These are phyloP conservation scores for Otatea glauca DNA, from an alignment of 176 grass and related monocot genomes.

Conservation along the genomic window DNA sequence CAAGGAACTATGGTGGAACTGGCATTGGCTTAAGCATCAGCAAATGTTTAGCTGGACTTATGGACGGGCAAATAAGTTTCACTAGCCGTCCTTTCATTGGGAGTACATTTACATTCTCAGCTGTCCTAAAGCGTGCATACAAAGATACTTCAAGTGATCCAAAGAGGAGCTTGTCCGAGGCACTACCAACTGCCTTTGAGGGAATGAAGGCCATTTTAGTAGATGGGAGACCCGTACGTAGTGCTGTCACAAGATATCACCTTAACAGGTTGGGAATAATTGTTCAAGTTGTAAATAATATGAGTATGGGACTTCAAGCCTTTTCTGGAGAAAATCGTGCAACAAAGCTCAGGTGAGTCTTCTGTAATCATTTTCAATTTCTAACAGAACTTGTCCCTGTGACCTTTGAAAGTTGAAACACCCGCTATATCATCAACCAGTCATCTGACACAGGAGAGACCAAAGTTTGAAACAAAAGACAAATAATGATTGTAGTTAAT, in stretches of 20 bases:
- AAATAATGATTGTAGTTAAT: conserved; percentile 11
- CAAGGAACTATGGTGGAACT: conserved; percentile 92
- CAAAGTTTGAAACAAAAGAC: background rate
- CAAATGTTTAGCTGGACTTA: conserved; percentile 95
- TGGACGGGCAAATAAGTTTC: conserved; percentile 88
- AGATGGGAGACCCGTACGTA: conserved; percentile 71
- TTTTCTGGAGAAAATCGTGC: conserved; percentile 65
- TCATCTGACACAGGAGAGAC: background rate
- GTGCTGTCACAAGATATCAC: conserved; percentile 89
- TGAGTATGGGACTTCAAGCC: conserved; percentile 54
- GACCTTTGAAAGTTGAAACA: background rate
- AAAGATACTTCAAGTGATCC: conserved; percentile 54
- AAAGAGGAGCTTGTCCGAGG: conserved; percentile 59
- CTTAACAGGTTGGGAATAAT: conserved; percentile 77
- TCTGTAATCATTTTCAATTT: conserved; percentile 35
- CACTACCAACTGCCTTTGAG: conserved; percentile 64
- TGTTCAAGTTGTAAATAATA: conserved; percentile 67
- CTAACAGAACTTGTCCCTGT: background rate
- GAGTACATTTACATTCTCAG: conserved; percentile 92
- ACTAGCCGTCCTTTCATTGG: conserved; percentile 71
- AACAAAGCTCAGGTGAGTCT: conserved; percentile 55
- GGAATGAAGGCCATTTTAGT: conserved; percentile 80
- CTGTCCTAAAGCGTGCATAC: conserved; percentile 53
- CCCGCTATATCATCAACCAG: background rate
- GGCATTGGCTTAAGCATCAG: conserved; percentile 97